These are phyloP conservation scores for Candida chilensis DNA, from an alignment of 805 yeast species.

Conservation along the genomic window DNA sequence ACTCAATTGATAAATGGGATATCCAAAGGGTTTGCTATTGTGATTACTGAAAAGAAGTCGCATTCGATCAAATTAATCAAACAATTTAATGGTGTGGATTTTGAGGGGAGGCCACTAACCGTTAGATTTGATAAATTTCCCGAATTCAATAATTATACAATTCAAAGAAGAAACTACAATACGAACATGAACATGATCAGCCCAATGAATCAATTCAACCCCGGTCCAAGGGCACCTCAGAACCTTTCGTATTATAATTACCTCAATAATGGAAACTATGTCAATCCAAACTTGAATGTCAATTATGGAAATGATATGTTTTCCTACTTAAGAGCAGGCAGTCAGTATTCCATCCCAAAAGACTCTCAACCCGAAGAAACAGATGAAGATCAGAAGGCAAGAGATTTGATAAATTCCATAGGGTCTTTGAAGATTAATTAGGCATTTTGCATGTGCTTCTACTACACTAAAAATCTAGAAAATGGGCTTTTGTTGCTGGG, in stretches of 20 bases:
- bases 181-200: conserved; percentile 10
- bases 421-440: neutral
- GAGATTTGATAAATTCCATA: conserved; percentile 1
- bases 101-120: conserved; percentile 51
- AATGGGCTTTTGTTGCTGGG: too few relatives aligned
- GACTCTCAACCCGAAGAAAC: neutral
- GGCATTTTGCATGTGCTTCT: too few relatives aligned
- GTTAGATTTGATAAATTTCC: conserved; percentile 55
- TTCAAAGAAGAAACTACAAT: conserved; percentile 6
- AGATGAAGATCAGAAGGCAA: neutral
- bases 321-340: neutral
- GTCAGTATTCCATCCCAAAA: neutral
- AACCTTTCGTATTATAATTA: too few relatives aligned
- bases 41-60: conserved; percentile 33
- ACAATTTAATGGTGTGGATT: conserved; percentile 39
- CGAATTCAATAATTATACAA: conserved; percentile 18
- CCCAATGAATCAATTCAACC: neutral
- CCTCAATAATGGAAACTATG: neutral
- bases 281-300: too few relatives aligned
- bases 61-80: conserved; percentile 42
- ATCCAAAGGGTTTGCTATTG: conserved; percentile 59
- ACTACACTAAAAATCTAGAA: too few relatives aligned
- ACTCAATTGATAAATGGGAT: conserved; percentile 25
- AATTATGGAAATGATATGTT: neutral
- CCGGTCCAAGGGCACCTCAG: neutral